phyloP scores from a whole-genome alignment of 2,329 filamentous ascomycete genomes.

The Monosporascus sp. region DNA sequence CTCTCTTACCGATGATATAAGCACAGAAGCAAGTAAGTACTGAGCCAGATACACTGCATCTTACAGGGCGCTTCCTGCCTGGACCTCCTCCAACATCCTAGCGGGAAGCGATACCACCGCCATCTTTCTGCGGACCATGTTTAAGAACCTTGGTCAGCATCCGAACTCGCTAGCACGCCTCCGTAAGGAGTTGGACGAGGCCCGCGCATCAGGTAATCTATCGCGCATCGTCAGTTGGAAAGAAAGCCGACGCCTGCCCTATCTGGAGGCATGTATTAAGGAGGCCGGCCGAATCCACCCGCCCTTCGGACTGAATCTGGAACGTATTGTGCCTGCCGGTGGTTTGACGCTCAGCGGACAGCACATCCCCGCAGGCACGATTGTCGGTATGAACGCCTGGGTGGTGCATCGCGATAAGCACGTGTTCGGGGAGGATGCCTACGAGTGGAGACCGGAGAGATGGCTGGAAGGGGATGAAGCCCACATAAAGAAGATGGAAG shows the following conservation, averaged over 20 bases:
- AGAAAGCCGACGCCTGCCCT: slow-evolving; percentile 18
- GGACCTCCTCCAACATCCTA: too few species aligned
- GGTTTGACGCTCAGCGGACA: slow-evolving; percentile 23
- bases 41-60: too few species aligned
- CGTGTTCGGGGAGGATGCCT: slow-evolving; percentile 9
- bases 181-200: slow-evolving; percentile 7
- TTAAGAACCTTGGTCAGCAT: slow-evolving; percentile 11
- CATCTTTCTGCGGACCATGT: slow-evolving; percentile 8
- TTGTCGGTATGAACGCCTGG: slow-evolving; percentile 19
- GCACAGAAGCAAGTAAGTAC: too few species aligned
- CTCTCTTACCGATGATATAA: too few species aligned
- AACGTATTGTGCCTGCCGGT: slow-evolving; percentile 32
- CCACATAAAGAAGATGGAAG: slow-evolving; percentile 7
- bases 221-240: slow-evolving; percentile 7
- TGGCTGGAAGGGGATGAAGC: slow-evolving; percentile 10
- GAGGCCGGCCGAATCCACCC: slow-evolving; percentile 39
- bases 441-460: slow-evolving; percentile 7
- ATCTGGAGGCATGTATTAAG: slow-evolving; percentile 35
- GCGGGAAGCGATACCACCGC: slow-evolving; percentile 13
- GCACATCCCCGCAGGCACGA: slow-evolving; percentile 17
- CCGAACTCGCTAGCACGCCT: slow-evolving; percentile 5
- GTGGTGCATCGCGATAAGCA: slow-evolving; percentile 17
- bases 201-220: slow-evolving; percentile 6
- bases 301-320: slow-evolving; percentile 32
- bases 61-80: too few species aligned